These are phyloP conservation scores for Brassica carinata DNA, from an alignment of 345 rosid genomes.

Conservation along the genomic window DNA sequence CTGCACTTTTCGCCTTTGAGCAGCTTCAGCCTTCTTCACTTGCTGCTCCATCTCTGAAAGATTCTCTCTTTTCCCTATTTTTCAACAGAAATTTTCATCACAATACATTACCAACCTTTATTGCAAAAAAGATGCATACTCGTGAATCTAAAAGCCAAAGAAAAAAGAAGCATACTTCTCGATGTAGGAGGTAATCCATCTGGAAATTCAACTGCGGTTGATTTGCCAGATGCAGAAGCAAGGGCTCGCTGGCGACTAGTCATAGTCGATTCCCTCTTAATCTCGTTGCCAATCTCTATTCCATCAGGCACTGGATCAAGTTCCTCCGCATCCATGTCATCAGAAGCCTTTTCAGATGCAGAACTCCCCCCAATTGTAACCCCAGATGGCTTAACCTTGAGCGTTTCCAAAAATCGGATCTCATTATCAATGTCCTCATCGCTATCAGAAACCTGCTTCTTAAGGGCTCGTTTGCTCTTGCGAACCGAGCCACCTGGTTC, in stretches of 20 bases:
- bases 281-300: constrained; percentile 52
- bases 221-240: constrained; percentile 65
- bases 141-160: constrained; percentile 3
- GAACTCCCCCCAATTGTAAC: constrained; percentile 50
- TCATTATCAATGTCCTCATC: constrained; percentile 79
- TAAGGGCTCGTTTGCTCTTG: constrained; percentile 76
- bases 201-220: constrained; percentile 73
- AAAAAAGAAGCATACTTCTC: constrained; percentile 63
- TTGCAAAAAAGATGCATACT: background rate
- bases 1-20: constrained; percentile 87
- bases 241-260: constrained; percentile 95
- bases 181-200: constrained; percentile 84
- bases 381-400: constrained; percentile 62
- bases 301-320: constrained; percentile 55
- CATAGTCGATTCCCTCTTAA: constrained; percentile 67
- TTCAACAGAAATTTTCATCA: constrained; percentile 12
- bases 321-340: constrained; percentile 65
- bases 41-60: constrained; percentile 88
- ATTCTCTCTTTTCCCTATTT: constrained; percentile 78
- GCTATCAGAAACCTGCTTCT: constrained; percentile 65
- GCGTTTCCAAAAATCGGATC: constrained; percentile 78
- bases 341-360: constrained; percentile 49
- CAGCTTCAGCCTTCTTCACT: constrained; percentile 88
- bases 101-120: background rate
- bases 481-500: constrained; percentile 61